A percentile compares a stretch with the other conserved stretches of the same genome.
Conservation (phyloP, 345 rosid species). For the Eutrema japonicum region DNA sequence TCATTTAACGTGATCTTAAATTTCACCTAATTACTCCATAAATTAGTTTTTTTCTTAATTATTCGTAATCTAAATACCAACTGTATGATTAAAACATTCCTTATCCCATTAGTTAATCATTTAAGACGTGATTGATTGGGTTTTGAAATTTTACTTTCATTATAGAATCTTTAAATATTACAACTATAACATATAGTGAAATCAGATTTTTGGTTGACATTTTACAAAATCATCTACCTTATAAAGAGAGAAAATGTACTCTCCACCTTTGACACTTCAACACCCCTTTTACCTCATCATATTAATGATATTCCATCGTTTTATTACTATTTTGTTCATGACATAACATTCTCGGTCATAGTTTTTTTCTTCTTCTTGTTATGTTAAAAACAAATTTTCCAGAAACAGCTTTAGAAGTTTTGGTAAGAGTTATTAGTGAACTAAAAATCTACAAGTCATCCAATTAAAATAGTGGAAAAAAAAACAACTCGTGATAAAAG, state of each 20-base stretch:
- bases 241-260: no score
- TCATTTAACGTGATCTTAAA: background rate
- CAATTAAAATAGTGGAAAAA: background rate
- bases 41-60: background rate
- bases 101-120: background rate
- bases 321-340: no score
- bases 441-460: background rate
- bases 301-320: no score
- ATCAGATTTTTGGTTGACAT: background rate
- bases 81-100: background rate
- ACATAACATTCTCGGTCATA: slow-evolving; percentile 1
- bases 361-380: background rate
- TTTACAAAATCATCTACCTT: background rate
- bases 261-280: no score
- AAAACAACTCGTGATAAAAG: no score
- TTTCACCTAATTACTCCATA: slow-evolving; percentile 25
- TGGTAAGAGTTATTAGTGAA: background rate
- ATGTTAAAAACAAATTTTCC: background rate
- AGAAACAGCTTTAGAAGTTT: background rate
- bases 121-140: background rate
- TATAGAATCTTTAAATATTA: background rate
- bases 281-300: no score
- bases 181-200: background rate
- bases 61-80: background rate
- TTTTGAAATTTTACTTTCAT: background rate